Base-by-base conservation (phyloP, 1,139 yeast species). In the Kluyveromyces marxianus region DNA sequence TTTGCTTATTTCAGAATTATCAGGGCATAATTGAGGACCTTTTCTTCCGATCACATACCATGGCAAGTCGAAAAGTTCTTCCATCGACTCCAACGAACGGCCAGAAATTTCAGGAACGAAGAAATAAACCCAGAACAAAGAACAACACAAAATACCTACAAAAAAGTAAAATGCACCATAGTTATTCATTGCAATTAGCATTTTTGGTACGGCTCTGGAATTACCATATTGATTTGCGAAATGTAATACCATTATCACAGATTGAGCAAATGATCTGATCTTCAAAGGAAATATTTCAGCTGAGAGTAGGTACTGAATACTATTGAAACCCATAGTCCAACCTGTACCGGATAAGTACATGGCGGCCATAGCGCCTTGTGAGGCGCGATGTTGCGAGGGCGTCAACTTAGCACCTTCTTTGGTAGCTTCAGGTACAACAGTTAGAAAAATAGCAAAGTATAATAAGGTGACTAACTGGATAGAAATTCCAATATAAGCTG, bases 201-300 rank as follows among this genome's bases (percentile, higher is more conserved):
- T 74, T 46, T 71, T 61, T 26, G 74, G 70, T 3, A 76, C 68
- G 52, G 67, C 70, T 45, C 75, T 60, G 3, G 76, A 75, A 67
- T 72, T 69, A 42, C 73, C 66, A 53, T 74, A 74, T 1, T 75
- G 75, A 71, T 75, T 71, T 49, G 72, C 68, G 77, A 77, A 74
- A 47, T 72, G 71, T 34, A 71, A 63, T 4, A 74, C 63, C 0
- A 76, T 71, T 50, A 71, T 72, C 39, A 72, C 60, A n/a, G 75
- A 69, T 51, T 70, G 72, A 4, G 72, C 68, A 10, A 71, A 66
- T 8, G 69, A 68, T 52, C 76, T 60, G 35, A 72, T 67, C 35
- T 69, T 69, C 44, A 67, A 69, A 21, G 72, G 69, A 54, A 71
- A 73, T 4, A 72, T 67, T 49, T 74, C 77, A 4, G 76, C 66